Base-by-base conservation (phyloP, 2,329 filamentous ascomycete genomes). In the Sphaerulina musiva region DNA sequence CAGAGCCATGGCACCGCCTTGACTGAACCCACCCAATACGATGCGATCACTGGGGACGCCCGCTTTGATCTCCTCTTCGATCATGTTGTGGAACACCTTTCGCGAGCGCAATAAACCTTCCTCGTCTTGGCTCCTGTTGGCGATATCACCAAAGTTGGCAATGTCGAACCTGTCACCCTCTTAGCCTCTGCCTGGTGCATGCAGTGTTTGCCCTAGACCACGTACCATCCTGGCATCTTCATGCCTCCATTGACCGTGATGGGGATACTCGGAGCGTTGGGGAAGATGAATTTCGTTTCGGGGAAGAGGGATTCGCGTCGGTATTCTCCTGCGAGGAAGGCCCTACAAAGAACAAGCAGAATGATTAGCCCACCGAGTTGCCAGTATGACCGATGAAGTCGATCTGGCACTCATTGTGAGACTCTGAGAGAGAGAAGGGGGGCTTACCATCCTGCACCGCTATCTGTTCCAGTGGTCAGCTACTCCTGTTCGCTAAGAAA, bases 221-320 rank as follows among this genome's bases (percentile, higher is more conserved):
- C 12, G 4, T 36, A 36, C 34, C 34, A 36, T 36, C 85, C 90
- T 1, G 90, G 88, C 89, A 95, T 95, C 26, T 72, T 69, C 79
- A 86, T 85, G 51, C 88, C 87, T 58, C 78, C 77, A 68, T 90
- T 90, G 85, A 64, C 53, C 4, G 61, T 69, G 53, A 65, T 68
- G 40, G 60, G 64, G 36, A 64, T 67, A 38, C 53, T 54, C 20
- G 92, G 90, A 29, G 93, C 93, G 74, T 95, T 88, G 12, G 93
- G 93, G 71, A 98, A 85, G 67, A 98, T 82, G 72, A 97, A 97
- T 45, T 92, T 87, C 69, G 95, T 88, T 73, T 96, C 87, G 54
- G 90, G 82, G 60, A 97, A 89, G 4, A 60, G 67, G 85, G 85
- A 70, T 12, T 41, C 32, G 32, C 85, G 80, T 52, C 89, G 84